Evolutionary conservation across 164 flowering plant species (phyloP), one percentile per base, ranked within the genome.

Genomic region (Nymphaea colorata): DNA sequence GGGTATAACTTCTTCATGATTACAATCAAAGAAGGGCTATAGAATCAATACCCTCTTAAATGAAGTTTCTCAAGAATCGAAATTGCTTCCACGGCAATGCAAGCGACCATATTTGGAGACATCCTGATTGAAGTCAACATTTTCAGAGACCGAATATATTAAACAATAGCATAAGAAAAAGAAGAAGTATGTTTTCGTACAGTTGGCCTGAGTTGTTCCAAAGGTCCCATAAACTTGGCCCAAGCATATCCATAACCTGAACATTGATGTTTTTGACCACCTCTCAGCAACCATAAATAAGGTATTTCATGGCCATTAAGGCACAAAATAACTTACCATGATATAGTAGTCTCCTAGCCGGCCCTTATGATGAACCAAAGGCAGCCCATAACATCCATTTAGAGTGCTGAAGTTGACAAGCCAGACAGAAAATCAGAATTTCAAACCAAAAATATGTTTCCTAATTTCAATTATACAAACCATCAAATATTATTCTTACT

Each of bases 181-280:
- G 43, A 67, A 43, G 42, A 71, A 25, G 36, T 25, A 0, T 25
- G 36, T 25, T 25, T 25, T 59, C 88, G 84, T 85, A 91, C 98
- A 92, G 81, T 69, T 91, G 93, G 59, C 92, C 89, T 43, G 80
- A 70, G 36, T 86, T 74, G 68, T 92, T 89, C 98, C 98, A 89
- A 45, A 89, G 88, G 81, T 89, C 98, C 96, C 98, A 92, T 18
- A 92, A 84, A 78, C 94, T 92, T 5, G 96, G 96, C 7, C 98
- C 98, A 61, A 92, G 91, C 73, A 89, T 88, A 75, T 92, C 98
- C 98, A 92, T 89, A 64, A 89, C 91, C 98, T 92, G 85, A 78
- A 75, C 71, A 5, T 70, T 60, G 11, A 17, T 41, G 68, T 25
- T 14, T 65, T 36, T 62, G 41, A 43, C 6, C 55, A 59, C 44